A percentile compares a stretch with the other conserved stretches of the same genome.
Conservation (phyloP, 2,329 filamentous ascomycete genomes). For the Aureobasidium sp. region DNA sequence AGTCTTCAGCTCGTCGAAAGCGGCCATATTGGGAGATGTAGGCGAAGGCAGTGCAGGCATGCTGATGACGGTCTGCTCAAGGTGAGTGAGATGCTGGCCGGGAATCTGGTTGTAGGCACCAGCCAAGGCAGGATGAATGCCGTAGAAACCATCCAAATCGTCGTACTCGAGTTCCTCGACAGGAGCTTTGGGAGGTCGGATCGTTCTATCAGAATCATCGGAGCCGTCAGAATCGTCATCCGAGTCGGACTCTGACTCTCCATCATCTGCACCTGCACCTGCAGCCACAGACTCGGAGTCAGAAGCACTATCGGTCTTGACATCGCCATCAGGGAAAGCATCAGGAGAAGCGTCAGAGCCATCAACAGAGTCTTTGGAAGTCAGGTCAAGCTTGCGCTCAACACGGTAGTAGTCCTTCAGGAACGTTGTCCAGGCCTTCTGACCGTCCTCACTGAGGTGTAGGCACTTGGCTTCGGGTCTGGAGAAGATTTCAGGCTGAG, state of each 20-base stretch:
- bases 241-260: background rate
- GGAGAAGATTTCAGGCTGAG: background rate
- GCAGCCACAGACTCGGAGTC: background rate
- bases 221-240: background rate
- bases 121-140: background rate
- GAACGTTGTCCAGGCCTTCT: background rate
- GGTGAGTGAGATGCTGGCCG: background rate
- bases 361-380: background rate
- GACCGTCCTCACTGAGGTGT: background rate
- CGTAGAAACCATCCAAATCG: background rate
- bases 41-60: background rate
- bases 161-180: background rate
- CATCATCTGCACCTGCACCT: background rate
- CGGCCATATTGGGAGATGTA: background rate
- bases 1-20: background rate
- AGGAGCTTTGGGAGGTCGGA: background rate
- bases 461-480: background rate
- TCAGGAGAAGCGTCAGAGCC: background rate
- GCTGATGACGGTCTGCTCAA: background rate
- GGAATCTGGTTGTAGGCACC: background rate
- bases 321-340: background rate
- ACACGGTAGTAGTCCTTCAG: background rate
- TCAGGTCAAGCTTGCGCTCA: background rate
- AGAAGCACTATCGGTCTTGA: background rate
- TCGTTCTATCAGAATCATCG: too few relatives aligned